Evolutionary conservation across 192 early-diverging fungal genomes (phyloP).

Genomic region (Rhizophlyctis rosea): DNA sequence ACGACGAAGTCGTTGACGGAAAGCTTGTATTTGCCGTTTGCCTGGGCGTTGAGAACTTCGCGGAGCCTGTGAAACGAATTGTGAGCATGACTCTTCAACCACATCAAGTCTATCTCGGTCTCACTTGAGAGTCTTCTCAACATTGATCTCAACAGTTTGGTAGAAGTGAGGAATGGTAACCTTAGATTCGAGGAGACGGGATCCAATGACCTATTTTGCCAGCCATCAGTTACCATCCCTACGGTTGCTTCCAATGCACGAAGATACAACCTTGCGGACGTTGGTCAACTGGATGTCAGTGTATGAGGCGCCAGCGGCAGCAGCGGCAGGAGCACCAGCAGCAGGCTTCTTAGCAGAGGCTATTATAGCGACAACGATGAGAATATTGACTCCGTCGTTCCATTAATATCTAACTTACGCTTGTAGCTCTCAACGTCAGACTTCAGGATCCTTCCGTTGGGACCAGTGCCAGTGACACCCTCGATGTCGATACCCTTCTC

Average conservation of each 20-base stretch:
- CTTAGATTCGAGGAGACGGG: slow-evolving; percentile 54
- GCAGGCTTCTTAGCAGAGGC: slow-evolving; percentile 8
- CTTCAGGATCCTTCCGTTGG: slow-evolving; percentile 87
- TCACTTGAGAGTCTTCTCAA: slow-evolving; percentile 71
- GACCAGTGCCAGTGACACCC: slow-evolving; percentile 81
- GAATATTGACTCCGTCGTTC: slow-evolving; percentile 6
- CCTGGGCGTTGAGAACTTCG: slow-evolving; percentile 79
- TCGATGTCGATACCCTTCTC: slow-evolving; percentile 77
- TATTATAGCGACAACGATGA: not conserved
- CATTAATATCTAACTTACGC: slow-evolving; percentile 18
- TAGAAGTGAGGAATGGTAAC: slow-evolving; percentile 57
- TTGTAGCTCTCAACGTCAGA: slow-evolving; percentile 77
- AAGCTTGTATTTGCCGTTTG: slow-evolving; percentile 89
- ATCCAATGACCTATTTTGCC: slow-evolving; percentile 46
- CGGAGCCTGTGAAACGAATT: slow-evolving; percentile 57
- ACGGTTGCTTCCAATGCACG: not conserved
- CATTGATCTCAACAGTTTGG: slow-evolving; percentile 77
- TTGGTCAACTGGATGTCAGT: slow-evolving; percentile 45
- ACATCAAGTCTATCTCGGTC: too few relatives aligned
- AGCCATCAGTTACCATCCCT: not conserved
- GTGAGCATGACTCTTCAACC: slow-evolving; percentile 3
- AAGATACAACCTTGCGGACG: slow-evolving; percentile 34
- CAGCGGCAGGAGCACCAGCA: slow-evolving; percentile 23
- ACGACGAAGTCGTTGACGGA: slow-evolving; percentile 98
- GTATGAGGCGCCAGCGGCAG: slow-evolving; percentile 32